Evolutionary conservation across 148 eudicot species (phyloP).

Genomic region (Spergularia marina): DNA sequence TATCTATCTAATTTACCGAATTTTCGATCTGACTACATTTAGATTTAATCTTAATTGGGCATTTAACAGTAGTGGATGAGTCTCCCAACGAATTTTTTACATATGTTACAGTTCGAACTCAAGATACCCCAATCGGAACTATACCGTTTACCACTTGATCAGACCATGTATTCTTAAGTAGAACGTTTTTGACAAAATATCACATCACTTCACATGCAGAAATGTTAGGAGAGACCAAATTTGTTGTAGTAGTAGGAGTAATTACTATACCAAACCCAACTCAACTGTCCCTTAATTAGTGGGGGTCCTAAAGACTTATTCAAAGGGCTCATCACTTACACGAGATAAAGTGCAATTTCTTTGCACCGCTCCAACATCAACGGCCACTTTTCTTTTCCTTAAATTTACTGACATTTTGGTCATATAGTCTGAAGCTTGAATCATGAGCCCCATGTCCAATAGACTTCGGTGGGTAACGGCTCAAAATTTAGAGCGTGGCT

Average conservation of each 20-base stretch:
- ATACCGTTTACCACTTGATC: too few species aligned
- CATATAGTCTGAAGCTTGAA: not conserved
- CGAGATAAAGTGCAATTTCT: conserved; percentile 5
- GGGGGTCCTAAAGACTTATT: conserved; percentile 17
- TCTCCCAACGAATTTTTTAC: too few species aligned
- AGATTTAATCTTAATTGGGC: too few species aligned
- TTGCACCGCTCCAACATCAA: conserved; percentile 16
- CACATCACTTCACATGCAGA: conserved; percentile 16
- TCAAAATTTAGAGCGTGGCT: too few species aligned
- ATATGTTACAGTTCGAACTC: too few species aligned
- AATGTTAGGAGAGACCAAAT: not conserved
- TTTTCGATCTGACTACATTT: too few species aligned
- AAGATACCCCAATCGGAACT: too few species aligned
- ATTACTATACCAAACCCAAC: conserved; percentile 11
- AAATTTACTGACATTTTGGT: too few species aligned
- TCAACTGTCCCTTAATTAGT: conserved; percentile 30
- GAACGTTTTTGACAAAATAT: not conserved
- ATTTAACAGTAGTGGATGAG: too few species aligned
- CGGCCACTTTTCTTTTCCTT: conserved; percentile 9
- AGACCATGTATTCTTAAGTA: not conserved
- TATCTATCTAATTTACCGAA: too few species aligned
- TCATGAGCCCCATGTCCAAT: not conserved
- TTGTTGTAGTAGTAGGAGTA: not conserved
- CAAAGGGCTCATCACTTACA: conserved; percentile 22
- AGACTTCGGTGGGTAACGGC: too few species aligned